These are phyloP conservation scores for Eragrostis curvula DNA, from an alignment of 176 grass and related monocot species.

Conservation along the genomic window DNA sequence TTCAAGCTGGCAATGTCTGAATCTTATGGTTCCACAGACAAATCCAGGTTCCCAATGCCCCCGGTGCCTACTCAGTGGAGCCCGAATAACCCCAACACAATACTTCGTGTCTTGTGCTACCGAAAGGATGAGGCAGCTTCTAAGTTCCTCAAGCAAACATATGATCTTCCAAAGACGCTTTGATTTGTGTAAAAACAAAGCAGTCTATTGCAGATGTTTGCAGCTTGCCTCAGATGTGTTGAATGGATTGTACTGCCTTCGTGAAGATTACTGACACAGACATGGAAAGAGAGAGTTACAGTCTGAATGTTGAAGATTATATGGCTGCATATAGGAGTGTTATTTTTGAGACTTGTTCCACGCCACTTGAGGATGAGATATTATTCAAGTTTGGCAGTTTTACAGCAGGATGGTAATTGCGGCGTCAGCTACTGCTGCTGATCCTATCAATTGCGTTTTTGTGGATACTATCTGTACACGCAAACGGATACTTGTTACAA, in stretches of 20 bases:
- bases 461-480: neutral
- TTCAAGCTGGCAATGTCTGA: slow-evolving; percentile 60
- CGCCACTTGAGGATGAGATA: neutral
- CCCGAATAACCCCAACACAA: slow-evolving; percentile 74
- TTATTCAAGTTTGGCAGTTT: neutral
- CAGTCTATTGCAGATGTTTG: slow-evolving; percentile 13
- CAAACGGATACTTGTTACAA: neutral
- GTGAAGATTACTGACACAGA: neutral
- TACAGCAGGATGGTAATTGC: neutral
- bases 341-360: neutral
- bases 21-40: slow-evolving; percentile 38
- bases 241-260: neutral
- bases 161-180: slow-evolving; percentile 86
- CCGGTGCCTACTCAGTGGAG: slow-evolving; percentile 79
- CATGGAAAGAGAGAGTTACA: neutral
- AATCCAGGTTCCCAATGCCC: slow-evolving; percentile 58
- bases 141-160: slow-evolving; percentile 88
- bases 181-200: slow-evolving; percentile 13
- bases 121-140: slow-evolving; percentile 75
- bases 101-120: slow-evolving; percentile 86
- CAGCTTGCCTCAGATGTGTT: neutral
- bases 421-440: neutral
- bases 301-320: neutral
- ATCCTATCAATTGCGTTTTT: slow-evolving; percentile 1
- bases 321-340: neutral